A percentile compares a stretch with the other conserved stretches of the same genome.
Conservation (phyloP, 208 protist species). For the Crithidia expoeki region DNA sequence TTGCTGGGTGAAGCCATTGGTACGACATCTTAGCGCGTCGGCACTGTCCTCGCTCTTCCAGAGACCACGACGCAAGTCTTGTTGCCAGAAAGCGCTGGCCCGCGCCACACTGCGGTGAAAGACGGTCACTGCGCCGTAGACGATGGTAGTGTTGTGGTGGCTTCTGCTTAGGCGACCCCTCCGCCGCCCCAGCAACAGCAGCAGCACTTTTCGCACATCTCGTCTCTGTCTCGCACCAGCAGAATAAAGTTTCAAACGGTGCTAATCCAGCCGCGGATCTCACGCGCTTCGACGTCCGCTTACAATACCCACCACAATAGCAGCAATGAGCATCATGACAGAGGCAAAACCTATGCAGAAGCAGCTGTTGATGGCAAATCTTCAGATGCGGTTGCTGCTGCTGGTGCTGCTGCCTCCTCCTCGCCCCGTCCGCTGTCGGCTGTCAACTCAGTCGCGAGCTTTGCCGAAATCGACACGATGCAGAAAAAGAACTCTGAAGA, state of each 20-base stretch:
- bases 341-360: background rate
- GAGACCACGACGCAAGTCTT: background rate
- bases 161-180: background rate
- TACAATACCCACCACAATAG: background rate
- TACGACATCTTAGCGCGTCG: constrained; percentile 26
- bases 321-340: background rate
- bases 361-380: background rate
- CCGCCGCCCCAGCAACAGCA: background rate
- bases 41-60: constrained; percentile 18
- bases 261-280: constrained; percentile 25
- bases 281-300: background rate
- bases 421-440: background rate
- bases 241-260: constrained; percentile 15
- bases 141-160: background rate
- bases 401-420: background rate
- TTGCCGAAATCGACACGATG: constrained; percentile 21
- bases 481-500: constrained; percentile 21
- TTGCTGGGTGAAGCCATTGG: constrained; percentile 26
- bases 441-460: background rate
- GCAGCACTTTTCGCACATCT: background rate
- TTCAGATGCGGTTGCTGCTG: background rate
- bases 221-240: background rate
- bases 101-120: background rate
- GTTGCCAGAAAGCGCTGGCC: background rate
- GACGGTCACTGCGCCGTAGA: background rate